Evolutionary conservation across 192 early-diverging fungal genomes (phyloP), one percentile per base, ranked within the genome.

Genomic region (Rhizoclosmatium globosum): DNA sequence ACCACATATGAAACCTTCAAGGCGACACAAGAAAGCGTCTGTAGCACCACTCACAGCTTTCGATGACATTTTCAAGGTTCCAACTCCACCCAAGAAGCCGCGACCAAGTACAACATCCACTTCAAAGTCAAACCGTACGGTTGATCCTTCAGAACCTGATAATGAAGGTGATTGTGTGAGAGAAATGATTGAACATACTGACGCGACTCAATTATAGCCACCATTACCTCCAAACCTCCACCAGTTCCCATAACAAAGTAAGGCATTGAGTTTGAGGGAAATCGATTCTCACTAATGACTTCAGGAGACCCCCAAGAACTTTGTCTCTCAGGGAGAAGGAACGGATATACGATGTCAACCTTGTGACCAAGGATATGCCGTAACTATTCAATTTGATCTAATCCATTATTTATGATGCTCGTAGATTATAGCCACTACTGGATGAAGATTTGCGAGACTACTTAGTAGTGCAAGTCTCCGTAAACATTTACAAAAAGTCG

Each of bases 371-470:
- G 7, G 69, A 86, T 38, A 90, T 88, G 86, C 86, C 83, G 45
- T 74, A 42, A 72, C 17, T 65, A 9, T 56, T 9, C 0, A 9
- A n/a, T 15, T 56, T 56, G 19, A 15, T 56, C 11, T 56, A 56
- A 56, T 0, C 15, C 45, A 69, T 47, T 56, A 56, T 56, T 56
- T 31, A 53, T 53, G 50, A 17, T 53, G 50, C 17, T 42, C n/a
- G 41, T 44, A 79, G 78, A 15, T 47, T 74, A 1, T 90, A 90
- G 65, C 89, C 89, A 17, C 60, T 90, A 65, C 67, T 86, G 11
- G 89, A 90, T 64, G 86, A 86, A 68, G 82, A 83, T 70, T 66
- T 90, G 62, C 79, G 79, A 47, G 89, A 90, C 68, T 88, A 89
- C 71, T 90, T 90, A 89, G 87, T 69, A 85, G 80, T 64, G 79